Conservation (phyloP, 139 green algal species). For the Spirogloea muscicola region DNA sequence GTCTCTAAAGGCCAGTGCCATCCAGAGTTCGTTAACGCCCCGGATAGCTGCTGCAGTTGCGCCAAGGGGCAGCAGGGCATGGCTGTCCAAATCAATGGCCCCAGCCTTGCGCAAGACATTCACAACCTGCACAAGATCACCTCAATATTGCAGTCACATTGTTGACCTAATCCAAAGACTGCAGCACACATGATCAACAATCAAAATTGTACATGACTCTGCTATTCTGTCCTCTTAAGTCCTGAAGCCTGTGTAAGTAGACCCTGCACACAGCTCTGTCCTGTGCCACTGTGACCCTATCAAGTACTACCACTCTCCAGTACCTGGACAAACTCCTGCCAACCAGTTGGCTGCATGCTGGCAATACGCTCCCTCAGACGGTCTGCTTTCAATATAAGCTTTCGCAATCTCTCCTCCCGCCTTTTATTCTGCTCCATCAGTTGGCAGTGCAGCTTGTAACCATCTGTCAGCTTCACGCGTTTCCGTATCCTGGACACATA, state of each 20-base stretch:
- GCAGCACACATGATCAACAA: conserved; percentile 7
- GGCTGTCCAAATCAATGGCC: conserved; percentile 7
- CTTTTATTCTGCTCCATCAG: neutral
- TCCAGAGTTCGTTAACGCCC: conserved; percentile 42
- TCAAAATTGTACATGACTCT: too few relatives aligned
- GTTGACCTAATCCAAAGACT: neutral
- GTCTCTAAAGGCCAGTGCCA: conserved; percentile 25
- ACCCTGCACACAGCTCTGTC: too few relatives aligned
- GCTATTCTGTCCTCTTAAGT: too few relatives aligned
- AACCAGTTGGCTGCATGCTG: conserved; percentile 30
- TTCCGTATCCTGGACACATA: conserved; percentile 20
- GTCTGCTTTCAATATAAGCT: conserved; percentile 6
- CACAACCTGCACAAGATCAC: conserved; percentile 32
- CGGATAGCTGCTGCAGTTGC: conserved; percentile 21
- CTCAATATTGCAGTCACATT: too few relatives aligned
- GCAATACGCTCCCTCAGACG: conserved; percentile 23
- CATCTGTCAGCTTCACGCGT: conserved; percentile 1
- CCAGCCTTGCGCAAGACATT: conserved; percentile 10
- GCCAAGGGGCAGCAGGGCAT: conserved; percentile 19
- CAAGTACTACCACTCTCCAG: neutral
- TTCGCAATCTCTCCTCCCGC: conserved; percentile 19
- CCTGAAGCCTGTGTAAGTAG: too few relatives aligned
- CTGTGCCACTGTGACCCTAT: too few relatives aligned
- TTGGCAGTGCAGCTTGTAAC: conserved; percentile 9
- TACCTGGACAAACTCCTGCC: conserved; percentile 48